Conservation (phyloP, 1,139 yeast species). For the Pichia sp. region DNA sequence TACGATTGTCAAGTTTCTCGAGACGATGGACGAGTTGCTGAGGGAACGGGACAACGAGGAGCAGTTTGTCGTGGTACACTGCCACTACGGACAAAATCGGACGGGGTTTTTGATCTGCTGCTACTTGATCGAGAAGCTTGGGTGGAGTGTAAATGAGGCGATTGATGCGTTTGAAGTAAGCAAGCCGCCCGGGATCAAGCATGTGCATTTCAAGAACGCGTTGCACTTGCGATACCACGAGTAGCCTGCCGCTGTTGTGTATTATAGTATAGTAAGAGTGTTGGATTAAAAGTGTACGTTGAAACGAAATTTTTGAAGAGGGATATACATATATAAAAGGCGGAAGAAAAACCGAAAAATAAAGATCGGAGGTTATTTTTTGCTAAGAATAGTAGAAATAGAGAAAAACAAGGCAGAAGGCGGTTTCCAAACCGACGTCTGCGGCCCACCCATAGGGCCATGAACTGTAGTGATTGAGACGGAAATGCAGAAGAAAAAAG, state of each 20-base stretch:
- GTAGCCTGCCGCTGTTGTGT: not conserved
- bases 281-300: not conserved
- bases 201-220: conserved; percentile 73
- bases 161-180: conserved; percentile 55
- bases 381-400: not conserved
- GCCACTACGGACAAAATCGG: conserved; percentile 79
- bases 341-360: not conserved
- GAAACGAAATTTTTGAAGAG: not conserved
- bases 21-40: conserved; percentile 48
- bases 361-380: not conserved
- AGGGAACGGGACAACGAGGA: conserved; percentile 22
- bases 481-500: not conserved
- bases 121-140: conserved; percentile 57
- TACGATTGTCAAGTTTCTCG: conserved; percentile 55
- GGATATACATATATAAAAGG: not conserved
- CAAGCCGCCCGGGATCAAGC: conserved; percentile 70
- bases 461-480: not conserved
- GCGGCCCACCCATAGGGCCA: not conserved
- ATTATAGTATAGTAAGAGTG: not conserved
- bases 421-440: not conserved
- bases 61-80: conserved; percentile 62
- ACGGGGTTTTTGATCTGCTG: conserved; percentile 74
- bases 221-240: conserved; percentile 59
- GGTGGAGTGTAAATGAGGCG: conserved; percentile 61
- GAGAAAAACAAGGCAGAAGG: not conserved